phyloP scores from a whole-genome alignment of 2,329 filamentous ascomycete genomes.

The Lecanosticta acicola region DNA sequence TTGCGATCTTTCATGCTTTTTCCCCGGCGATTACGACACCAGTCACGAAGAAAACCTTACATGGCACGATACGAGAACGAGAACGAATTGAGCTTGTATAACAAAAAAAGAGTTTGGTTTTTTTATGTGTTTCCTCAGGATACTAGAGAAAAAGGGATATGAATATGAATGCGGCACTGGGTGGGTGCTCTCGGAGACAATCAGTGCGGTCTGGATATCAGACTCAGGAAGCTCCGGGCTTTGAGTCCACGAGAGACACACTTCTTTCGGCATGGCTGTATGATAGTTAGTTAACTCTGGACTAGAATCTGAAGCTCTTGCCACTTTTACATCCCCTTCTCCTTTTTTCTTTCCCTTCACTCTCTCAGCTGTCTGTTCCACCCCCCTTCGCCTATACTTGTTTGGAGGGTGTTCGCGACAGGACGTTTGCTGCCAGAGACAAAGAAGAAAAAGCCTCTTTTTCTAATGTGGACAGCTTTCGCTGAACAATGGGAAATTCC shows the following conservation, averaged over 20 bases:
- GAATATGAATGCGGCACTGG: too few relatives aligned
- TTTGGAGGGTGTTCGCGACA: not conserved
- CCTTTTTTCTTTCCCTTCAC: not conserved
- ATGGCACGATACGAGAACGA: slow-evolving; percentile 7
- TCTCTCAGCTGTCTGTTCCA: not conserved
- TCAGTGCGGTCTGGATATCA: not conserved
- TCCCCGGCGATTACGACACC: slow-evolving; percentile 1
- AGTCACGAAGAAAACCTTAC: slow-evolving; percentile 2
- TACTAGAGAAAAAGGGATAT: not conserved
- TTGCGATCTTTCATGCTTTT: slow-evolving; percentile 4
- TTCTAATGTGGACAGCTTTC: not conserved
- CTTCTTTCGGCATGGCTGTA: not conserved
- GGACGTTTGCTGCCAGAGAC: not conserved
- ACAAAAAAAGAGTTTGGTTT: slow-evolving; percentile 6
- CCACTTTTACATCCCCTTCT: not conserved
- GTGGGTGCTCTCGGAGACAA: too few relatives aligned
- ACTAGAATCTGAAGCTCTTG: not conserved
- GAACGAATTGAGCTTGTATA: slow-evolving; percentile 6
- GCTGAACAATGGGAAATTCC: not conserved
- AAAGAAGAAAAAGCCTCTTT: not conserved
- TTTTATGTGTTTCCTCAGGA: not conserved
- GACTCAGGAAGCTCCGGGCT: not conserved
- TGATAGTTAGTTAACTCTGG: not conserved
- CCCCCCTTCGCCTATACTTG: not conserved
- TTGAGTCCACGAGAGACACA: not conserved